A percentile compares a stretch with the other conserved stretches of the same genome.
Conservation (phyloP, 2,329 filamentous ascomycete species). For the Zarea fungicola region DNA sequence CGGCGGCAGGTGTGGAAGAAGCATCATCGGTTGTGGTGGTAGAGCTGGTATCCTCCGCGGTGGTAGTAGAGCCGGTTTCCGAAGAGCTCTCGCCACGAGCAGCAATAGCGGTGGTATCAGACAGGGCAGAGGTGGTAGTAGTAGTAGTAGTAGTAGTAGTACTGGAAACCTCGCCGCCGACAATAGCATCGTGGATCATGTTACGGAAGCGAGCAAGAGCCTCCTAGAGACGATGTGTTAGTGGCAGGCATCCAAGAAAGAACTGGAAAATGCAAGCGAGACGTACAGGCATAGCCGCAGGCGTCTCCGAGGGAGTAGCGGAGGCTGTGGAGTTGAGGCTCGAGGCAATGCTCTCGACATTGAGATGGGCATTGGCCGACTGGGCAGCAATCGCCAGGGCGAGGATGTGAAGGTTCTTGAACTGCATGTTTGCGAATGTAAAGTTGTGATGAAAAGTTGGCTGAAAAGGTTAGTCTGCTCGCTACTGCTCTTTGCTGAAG, state of each 20-base stretch:
- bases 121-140: neutral
- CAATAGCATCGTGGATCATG: neutral
- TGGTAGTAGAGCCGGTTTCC: neutral
- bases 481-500: neutral
- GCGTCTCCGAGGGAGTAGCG: neutral
- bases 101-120: neutral
- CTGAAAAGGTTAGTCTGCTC: neutral
- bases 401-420: slow-evolving; percentile 5
- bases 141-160: neutral
- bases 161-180: neutral
- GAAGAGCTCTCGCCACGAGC: neutral
- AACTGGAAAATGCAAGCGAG: too few species aligned
- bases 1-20: neutral
- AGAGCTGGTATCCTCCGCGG: neutral
- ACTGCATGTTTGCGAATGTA: neutral
- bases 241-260: too few species aligned
- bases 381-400: slow-evolving; percentile 3
- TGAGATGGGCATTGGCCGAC: slow-evolving; percentile 5
- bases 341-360: neutral
- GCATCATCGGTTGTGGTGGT: neutral
- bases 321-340: neutral
- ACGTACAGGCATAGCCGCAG: neutral
- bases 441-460: neutral
- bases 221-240: neutral
- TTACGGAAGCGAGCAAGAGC: neutral